Base-by-base conservation (phyloP, 352 stramenopile genomes). In the Pythium rhizo-oryzae region DNA sequence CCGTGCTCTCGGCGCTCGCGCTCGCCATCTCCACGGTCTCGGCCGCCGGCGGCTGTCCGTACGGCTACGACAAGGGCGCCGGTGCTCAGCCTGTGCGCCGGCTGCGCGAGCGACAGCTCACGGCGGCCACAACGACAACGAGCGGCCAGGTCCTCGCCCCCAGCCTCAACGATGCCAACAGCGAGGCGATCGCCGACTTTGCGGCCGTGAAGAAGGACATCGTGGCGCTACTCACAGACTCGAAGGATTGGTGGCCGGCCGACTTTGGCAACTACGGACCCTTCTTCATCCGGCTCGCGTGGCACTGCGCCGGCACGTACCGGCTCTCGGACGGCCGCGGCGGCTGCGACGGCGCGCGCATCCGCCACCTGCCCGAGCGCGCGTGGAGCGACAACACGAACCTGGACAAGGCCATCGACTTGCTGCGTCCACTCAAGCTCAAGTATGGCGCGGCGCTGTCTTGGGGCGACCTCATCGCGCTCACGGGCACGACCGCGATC, bases 391-490 rank as follows among this genome's bases (percentile, higher is more conserved):
- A 79, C 44, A 98, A 97, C 67, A 85, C 87, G 11, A 89, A 87
- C 54, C 66, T 97, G 3, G 62, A 67, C 46, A 85, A 75, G 44
- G 86, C 80, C 12, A 41, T 96, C 12, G 72, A 80, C 19, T 68
- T 93, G n/a, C 78, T 97, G 12, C 77, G 92, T 43, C 73, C 81
- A 6, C 81, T 98, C 63, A 95, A 97, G 71, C 67, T 13, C 58
- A 78, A 85, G 23, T 85, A 96, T 61, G 84, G 95, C 71, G 79
- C 86, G 2, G 70, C 67, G 35, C 84, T 98, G 41, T 85, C 76
- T 9, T 97, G 97, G 75, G 88, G 84, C 0, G 95, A 99, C 76
- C 71, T 98, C 19, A 98, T 91, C 68, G 96, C 89, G 4, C 84
- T 98, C 18, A 87, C 90, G n/a, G 92, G 90, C 18, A 79, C 79